Percentiles rank a stretch among this genome's conserved stretches.
These are phyloP conservation scores for Suillus hirtellus DNA, from an alignment of 768 basidiomycete species.

Conservation along the genomic window DNA sequence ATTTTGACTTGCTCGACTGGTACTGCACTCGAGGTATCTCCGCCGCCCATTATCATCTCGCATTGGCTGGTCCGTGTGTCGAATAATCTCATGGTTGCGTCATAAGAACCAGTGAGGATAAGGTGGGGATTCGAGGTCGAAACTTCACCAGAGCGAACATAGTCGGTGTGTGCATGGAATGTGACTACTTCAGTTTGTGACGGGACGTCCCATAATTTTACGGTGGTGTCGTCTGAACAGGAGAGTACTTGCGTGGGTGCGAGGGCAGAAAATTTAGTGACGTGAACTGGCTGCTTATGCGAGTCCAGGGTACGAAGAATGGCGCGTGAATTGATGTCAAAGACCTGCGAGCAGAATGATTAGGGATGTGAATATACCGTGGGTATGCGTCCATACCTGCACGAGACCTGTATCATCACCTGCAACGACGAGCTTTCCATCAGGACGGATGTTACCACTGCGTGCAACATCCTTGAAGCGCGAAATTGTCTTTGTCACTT, in stretches of 20 bases:
- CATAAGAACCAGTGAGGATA: conserved; percentile 92
- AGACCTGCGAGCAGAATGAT: conserved; percentile 53
- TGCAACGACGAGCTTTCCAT: conserved; percentile 94
- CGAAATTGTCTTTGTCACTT: conserved; percentile 93
- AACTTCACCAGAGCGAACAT: conserved; percentile 91
- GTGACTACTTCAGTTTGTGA: conserved; percentile 79
- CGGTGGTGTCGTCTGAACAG: conserved; percentile 95
- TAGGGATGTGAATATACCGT: conserved; percentile 1
- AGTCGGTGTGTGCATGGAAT: conserved; percentile 88
- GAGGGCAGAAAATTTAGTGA: conserved; percentile 85
- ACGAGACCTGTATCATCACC: conserved; percentile 94
- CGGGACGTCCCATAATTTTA: conserved; percentile 93
- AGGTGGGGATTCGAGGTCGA: conserved; percentile 81
- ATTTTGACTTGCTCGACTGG: conserved; percentile 94
- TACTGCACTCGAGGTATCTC: conserved; percentile 27
- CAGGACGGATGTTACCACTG: conserved; percentile 83
- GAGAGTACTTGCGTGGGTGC: conserved; percentile 85
- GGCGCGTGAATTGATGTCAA: conserved; percentile 91
- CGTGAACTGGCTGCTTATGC: conserved; percentile 96
- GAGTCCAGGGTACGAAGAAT: conserved; percentile 90
- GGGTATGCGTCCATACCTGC: conserved; percentile 42
- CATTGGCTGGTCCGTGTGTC: conserved; percentile 82
- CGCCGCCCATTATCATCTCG: conserved; percentile 76
- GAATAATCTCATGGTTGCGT: conserved; percentile 85
- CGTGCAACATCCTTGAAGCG: conserved; percentile 96